Percentiles rank a stretch among this genome's conserved stretches.
These are phyloP conservation scores for Bacidia gigantensis DNA, from an alignment of 495 filamentous ascomycete species.

Conservation along the genomic window DNA sequence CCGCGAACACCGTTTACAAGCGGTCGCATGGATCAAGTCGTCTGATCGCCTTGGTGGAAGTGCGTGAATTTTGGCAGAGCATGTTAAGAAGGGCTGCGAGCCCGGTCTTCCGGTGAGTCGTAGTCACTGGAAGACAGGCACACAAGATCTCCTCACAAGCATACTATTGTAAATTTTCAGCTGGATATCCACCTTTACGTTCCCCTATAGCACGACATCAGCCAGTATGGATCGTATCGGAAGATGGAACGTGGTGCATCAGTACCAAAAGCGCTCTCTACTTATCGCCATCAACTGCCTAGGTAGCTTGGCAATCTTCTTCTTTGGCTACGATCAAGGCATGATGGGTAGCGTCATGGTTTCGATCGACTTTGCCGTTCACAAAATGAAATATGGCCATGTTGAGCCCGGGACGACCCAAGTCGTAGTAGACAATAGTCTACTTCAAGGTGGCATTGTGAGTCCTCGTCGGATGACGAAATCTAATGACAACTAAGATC, in stretches of 20 bases:
- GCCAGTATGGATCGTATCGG: slow-evolving; percentile 23
- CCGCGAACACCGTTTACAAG: no score
- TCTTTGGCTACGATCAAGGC: slow-evolving; percentile 38
- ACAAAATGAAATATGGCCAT: slow-evolving; percentile 36
- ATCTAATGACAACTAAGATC: neutral
- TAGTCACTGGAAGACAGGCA: no score
- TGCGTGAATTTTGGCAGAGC: no score
- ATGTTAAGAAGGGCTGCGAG: no score
- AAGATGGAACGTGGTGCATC: slow-evolving; percentile 43
- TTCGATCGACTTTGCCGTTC: slow-evolving; percentile 33
- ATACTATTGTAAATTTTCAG: no score
- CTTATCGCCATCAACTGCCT: slow-evolving; percentile 36
- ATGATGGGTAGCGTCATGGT: slow-evolving; percentile 49
- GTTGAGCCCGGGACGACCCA: slow-evolving; percentile 25
- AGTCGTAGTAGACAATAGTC: slow-evolving; percentile 29
- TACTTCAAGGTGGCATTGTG: slow-evolving; percentile 42
- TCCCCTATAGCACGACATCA: no score
- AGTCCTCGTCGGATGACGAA: neutral
- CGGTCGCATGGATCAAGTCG: no score
- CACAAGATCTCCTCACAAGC: no score
- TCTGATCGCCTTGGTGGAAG: no score
- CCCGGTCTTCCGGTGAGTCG: no score
- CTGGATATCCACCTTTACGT: no score
- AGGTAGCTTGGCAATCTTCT: slow-evolving; percentile 31
- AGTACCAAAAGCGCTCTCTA: slow-evolving; percentile 40